Base-by-base conservation (phyloP, 441 rosid species). In the Syzygium malaccense region DNA sequence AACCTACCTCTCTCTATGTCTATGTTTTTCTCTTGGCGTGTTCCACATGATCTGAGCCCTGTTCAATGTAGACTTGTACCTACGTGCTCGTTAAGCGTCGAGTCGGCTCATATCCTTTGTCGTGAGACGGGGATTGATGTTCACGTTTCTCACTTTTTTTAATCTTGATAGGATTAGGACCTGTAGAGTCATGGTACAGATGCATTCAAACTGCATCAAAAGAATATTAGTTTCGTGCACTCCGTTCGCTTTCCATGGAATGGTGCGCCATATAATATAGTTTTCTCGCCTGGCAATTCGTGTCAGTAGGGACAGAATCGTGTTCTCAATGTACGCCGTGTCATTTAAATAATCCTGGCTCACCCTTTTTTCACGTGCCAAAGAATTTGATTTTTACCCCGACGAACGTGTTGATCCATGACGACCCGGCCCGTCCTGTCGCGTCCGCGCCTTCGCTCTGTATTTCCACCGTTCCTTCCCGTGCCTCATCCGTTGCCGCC, bases 401-500 rank as follows among this genome's bases (percentile, higher is more conserved):
- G 3, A 4, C 41, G 10, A 37, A 12, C 10, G 3, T 14, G 18
- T 23, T 37, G 13, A 41, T 41, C 17, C 3, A 14, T 41, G 51
- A 75, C 51, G 41, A 41, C 48, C 48, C 0, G 8, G 1, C 83
- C 7, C 51, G 23, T 41, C 5, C 1, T 41, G 26, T 41, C 83
- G 23, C 23, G 3, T 4, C 4, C 26, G 3, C 23, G 28, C 15
- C 0, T 37, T 71, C 1, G 0, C 17, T 37, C 4, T 20, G 14
- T 11, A 20, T 11, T 20, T 71, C 48, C 4, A 5, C 2, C 5
- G 4, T 5, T 71, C 5, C 49, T 71, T 71, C 8, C 28, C 49
- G 0, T 11, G 8, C 37, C 49, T 15, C 2, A 4, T 37, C 12
- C 3, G 8, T 0, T 37, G 8, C 11, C 0, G 4, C 0, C 8